Evolutionary conservation across 805 yeast genomes (phyloP).

Genomic region (Ogataea glucozyma): DNA sequence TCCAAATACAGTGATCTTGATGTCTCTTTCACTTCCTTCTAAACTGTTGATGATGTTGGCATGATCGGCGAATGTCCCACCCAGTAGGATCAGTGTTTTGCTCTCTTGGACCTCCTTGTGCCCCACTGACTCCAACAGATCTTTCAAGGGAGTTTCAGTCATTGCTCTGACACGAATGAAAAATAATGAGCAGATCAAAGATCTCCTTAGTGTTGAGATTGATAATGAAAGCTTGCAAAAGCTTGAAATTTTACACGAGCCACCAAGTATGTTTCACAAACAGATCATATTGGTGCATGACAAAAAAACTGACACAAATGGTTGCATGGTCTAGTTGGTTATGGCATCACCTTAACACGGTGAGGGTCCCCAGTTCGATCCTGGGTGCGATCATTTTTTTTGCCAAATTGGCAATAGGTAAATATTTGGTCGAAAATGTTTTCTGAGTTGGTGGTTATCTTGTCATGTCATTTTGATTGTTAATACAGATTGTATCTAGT

Average conservation of each 20-base stretch:
- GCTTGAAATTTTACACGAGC: no score
- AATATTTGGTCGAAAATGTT: no score
- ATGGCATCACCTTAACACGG: slow-evolving; percentile 99
- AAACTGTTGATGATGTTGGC: slow-evolving; percentile 6
- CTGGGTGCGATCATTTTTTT: slow-evolving; percentile 93
- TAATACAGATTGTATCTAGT: neutral
- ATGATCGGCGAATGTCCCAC: slow-evolving; percentile 11
- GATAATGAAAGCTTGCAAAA: no score
- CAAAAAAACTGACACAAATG: slow-evolving; percentile 34
- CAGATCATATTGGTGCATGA: neutral
- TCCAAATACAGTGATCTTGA: slow-evolving; percentile 13
- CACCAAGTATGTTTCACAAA: no score
- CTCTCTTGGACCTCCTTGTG: slow-evolving; percentile 4
- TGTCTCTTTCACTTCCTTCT: neutral
- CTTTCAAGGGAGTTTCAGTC: slow-evolving; percentile 13
- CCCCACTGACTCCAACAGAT: slow-evolving; percentile 12
- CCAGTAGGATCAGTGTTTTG: slow-evolving; percentile 13
- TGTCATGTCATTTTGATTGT: neutral
- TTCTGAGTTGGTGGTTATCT: no score
- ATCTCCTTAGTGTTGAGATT: no score
- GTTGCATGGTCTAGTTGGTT: slow-evolving; percentile 99
- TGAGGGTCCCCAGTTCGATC: slow-evolving; percentile 99
- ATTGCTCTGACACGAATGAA: no score
- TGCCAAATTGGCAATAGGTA: no score
- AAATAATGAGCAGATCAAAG: neutral